These are phyloP conservation scores for Kuraishia capsulata DNA, from an alignment of 805 yeast genomes.

Conservation along the genomic window DNA sequence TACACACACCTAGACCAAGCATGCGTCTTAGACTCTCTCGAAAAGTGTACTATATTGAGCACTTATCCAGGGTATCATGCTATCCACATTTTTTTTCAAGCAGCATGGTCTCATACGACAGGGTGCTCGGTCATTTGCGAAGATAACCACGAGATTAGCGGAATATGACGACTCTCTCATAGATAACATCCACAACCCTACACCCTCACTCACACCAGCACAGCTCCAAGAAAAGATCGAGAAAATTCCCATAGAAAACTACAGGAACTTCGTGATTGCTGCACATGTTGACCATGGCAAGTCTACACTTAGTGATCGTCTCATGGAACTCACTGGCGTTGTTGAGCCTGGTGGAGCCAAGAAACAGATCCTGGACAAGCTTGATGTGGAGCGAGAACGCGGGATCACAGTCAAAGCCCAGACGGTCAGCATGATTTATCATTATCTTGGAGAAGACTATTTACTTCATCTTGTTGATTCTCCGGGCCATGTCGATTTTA, in stretches of 20 bases:
- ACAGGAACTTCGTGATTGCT: conserved; percentile 86
- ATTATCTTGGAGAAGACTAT: conserved; percentile 60
- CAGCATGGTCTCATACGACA: too few species aligned
- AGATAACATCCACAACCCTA: conserved; percentile 19
- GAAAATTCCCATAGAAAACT: conserved; percentile 75
- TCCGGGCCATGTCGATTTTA: conserved; percentile 95
- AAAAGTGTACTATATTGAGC: too few species aligned
- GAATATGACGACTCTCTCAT: conserved; percentile 3
- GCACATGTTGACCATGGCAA: conserved; percentile 90
- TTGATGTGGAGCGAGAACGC: conserved; percentile 92
- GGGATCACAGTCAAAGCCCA: conserved; percentile 98
- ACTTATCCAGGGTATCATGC: too few species aligned
- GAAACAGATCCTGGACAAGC: conserved; percentile 79
- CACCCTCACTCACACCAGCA: conserved; percentile 6
- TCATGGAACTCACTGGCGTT: conserved; percentile 83
- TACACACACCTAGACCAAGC: too few species aligned
- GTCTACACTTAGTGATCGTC: conserved; percentile 81
- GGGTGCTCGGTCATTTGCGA: too few species aligned
- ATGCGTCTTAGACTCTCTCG: too few species aligned
- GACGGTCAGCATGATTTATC: conserved; percentile 88
- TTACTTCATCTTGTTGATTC: conserved; percentile 88
- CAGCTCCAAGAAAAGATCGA: conserved; percentile 40
- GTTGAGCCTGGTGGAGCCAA: conserved; percentile 61
- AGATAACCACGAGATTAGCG: too few species aligned
- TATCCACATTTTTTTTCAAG: too few species aligned